These are phyloP conservation scores for Rubia balearica DNA, from an alignment of 305 asterid genomes.

Conservation along the genomic window DNA sequence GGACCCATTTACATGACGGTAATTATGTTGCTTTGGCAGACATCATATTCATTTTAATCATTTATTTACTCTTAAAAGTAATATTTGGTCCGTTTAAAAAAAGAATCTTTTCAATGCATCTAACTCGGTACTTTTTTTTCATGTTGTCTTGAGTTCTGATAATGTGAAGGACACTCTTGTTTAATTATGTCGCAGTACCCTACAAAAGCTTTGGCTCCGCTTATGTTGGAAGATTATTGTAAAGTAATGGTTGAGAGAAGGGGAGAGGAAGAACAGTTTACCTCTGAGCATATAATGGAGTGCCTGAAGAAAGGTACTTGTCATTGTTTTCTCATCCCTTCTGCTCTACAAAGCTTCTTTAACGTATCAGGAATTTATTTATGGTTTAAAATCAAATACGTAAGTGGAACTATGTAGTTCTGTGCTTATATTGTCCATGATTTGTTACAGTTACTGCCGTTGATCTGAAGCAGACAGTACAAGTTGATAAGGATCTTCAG, in stretches of 20 bases:
- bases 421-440: neutral
- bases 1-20: slow-evolving; percentile 99
- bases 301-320: slow-evolving; percentile 77
- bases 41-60: neutral
- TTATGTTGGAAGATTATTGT: slow-evolving; percentile 81
- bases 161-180: neutral
- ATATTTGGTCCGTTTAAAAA: neutral
- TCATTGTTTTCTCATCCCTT: neutral
- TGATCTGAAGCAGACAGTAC: slow-evolving; percentile 80
- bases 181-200: slow-evolving; percentile 52
- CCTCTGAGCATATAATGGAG: slow-evolving; percentile 51
- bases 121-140: neutral
- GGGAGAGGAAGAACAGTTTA: slow-evolving; percentile 78
- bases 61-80: neutral
- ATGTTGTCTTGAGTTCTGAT: neutral
- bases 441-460: slow-evolving; percentile 59
- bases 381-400: neutral
- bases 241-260: slow-evolving; percentile 76
- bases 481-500: slow-evolving; percentile 72
- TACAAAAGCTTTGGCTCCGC: slow-evolving; percentile 86
- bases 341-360: neutral
- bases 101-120: neutral
- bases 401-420: neutral
- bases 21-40: slow-evolving; percentile 10
- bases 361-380: no score